Percentiles rank a stretch among this genome's conserved stretches.
Conservation (phyloP, 208 protist species). For the Porcisia hertigi region DNA sequence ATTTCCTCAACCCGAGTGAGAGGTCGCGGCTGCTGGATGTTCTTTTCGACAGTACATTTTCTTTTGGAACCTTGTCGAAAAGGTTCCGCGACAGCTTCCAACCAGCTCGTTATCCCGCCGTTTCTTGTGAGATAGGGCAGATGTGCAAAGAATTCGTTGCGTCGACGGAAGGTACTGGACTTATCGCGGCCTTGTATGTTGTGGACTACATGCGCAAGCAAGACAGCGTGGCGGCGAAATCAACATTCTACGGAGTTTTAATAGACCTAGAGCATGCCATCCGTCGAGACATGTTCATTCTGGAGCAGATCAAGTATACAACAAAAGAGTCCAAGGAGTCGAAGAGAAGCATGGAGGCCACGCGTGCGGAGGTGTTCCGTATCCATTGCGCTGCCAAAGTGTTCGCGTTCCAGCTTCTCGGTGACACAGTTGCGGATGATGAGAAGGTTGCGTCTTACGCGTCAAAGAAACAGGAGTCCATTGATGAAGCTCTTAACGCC, state of each 20-base stretch:
- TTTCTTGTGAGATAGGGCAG: constrained; percentile 36
- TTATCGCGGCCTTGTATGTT: constrained; percentile 57
- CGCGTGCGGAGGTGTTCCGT: constrained; percentile 59
- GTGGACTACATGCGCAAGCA: constrained; percentile 59
- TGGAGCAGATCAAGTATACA: constrained; percentile 74
- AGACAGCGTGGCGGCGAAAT: constrained; percentile 55
- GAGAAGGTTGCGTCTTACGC: constrained; percentile 50
- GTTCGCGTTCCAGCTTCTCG: constrained; percentile 70
- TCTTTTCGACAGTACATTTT: constrained; percentile 37
- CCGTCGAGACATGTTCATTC: constrained; percentile 62
- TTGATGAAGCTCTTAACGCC: constrained; percentile 59
- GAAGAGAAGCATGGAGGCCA: constrained; percentile 61
- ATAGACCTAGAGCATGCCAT: constrained; percentile 68
- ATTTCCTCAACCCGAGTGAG: constrained; percentile 31
- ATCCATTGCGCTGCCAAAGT: constrained; percentile 69
- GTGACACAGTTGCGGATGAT: constrained; percentile 32
- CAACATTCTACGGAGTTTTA: constrained; percentile 61
- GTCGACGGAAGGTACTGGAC: constrained; percentile 46
- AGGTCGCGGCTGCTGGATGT: constrained; percentile 28
- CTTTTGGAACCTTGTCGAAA: constrained; percentile 45
- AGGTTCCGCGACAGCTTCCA: constrained; percentile 60
- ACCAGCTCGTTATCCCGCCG: constrained; percentile 38
- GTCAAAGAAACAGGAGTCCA: constrained; percentile 55
- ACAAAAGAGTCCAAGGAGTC: constrained; percentile 73
- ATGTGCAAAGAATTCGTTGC: constrained; percentile 47